Evolutionary conservation across 1,284 basidiomycete species (phyloP).

Genomic region (Leccinum colubrinum): DNA sequence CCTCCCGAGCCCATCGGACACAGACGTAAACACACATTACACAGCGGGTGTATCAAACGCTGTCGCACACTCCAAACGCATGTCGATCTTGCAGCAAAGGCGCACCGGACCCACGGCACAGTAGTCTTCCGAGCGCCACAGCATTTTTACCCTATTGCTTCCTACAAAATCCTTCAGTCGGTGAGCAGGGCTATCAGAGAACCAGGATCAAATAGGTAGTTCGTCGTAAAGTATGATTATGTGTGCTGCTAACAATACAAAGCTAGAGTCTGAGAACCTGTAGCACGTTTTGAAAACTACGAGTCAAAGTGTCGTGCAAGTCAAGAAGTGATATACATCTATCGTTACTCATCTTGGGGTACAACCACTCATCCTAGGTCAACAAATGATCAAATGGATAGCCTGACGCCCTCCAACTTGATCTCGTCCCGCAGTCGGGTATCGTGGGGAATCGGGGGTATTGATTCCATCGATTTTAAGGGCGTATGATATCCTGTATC

Average conservation of each 20-base stretch:
- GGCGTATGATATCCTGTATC: background rate
- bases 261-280: background rate
- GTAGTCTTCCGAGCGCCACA: background rate
- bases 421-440: background rate
- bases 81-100: background rate
- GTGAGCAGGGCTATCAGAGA: background rate
- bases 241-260: background rate
- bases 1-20: background rate
- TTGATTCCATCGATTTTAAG: background rate
- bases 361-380: background rate
- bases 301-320: background rate
- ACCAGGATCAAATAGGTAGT: background rate
- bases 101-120: background rate
- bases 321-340: background rate
- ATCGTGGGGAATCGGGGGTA: background rate
- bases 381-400: background rate
- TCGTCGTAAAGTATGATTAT: background rate
- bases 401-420: background rate
- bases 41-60: background rate
- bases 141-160: background rate
- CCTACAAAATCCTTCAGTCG: background rate
- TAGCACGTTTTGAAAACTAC: background rate
- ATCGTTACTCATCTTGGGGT: background rate
- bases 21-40: background rate
- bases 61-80: too few species aligned